Evolutionary conservation across 352 stramenopile species (phyloP).

Genomic region (Phytopythium litorale): DNA sequence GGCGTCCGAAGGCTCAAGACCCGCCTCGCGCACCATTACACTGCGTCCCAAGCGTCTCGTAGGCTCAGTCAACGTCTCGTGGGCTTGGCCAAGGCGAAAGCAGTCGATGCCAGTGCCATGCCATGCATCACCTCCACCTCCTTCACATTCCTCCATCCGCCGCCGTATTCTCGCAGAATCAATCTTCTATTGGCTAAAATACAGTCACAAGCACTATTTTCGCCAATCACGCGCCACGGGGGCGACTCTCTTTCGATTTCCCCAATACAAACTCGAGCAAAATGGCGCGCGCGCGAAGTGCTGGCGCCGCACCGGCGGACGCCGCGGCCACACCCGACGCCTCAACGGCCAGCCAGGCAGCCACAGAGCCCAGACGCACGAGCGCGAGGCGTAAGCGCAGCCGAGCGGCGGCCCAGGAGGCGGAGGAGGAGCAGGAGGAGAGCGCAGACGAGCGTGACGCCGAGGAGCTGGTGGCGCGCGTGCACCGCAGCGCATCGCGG

Average conservation of each 20-base stretch:
- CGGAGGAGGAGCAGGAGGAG: not conserved
- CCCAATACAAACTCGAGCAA: not conserved
- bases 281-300: not conserved
- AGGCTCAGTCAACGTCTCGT: no score
- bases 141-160: no score
- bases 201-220: no score
- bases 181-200: not conserved
- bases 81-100: no score
- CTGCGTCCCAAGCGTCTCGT: no score
- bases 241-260: not conserved
- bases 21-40: no score
- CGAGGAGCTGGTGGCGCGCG: slow-evolving; percentile 36
- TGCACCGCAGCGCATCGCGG: slow-evolving; percentile 42
- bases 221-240: not conserved
- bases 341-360: not conserved
- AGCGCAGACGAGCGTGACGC: slow-evolving; percentile 22
- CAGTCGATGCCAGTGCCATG: no score
- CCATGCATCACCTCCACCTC: no score
- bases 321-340: not conserved
- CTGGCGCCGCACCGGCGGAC: not conserved
- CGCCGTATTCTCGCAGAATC: no score
- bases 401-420: not conserved
- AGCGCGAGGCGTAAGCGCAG: slow-evolving; percentile 11
- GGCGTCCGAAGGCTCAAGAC: no score
- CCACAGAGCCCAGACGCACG: slow-evolving; percentile 2